Conservation (phyloP, 768 basidiomycete genomes). For the Asterophora lycoperdoides region DNA sequence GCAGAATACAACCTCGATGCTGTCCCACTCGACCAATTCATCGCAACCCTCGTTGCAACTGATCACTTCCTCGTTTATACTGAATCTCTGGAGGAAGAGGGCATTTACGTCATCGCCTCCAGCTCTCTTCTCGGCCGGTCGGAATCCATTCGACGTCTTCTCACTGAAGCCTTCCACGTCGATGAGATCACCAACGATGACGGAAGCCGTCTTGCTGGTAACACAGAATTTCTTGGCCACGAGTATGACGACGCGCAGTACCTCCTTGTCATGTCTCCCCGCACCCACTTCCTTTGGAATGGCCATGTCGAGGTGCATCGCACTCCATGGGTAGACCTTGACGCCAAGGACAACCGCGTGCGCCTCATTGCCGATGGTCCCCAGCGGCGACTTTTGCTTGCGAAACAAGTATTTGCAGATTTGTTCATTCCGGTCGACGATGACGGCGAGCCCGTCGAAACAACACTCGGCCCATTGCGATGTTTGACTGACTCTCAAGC, state of each 20-base stretch:
- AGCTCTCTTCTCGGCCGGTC: constrained; percentile 70
- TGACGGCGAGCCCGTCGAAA: constrained; percentile 49
- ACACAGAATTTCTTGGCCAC: constrained; percentile 37
- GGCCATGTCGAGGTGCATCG: constrained; percentile 79
- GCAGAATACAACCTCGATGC: constrained; percentile 84
- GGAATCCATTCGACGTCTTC: constrained; percentile 71
- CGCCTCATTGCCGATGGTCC: constrained; percentile 90
- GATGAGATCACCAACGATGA: constrained; percentile 57
- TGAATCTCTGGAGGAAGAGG: constrained; percentile 79
- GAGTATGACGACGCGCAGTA: constrained; percentile 68
- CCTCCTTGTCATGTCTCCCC: constrained; percentile 81
- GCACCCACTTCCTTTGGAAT: constrained; percentile 86
- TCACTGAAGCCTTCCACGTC: constrained; percentile 82
- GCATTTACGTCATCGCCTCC: constrained; percentile 86
- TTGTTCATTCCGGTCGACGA: constrained; percentile 61
- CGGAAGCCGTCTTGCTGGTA: constrained; percentile 38
- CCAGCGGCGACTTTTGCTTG: constrained; percentile 63
- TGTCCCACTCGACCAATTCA: constrained; percentile 72
- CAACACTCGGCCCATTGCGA: constrained; percentile 35
- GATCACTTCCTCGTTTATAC: constrained; percentile 96
- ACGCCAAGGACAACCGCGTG: constrained; percentile 83
- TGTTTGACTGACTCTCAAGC: constrained; percentile 80
- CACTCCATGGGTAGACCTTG: constrained; percentile 74
- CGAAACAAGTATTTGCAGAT: constrained; percentile 75
- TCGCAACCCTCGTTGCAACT: constrained; percentile 71